phyloP scores from a whole-genome alignment of 768 basidiomycete species.

The Dacryopinax primogenitus region DNA sequence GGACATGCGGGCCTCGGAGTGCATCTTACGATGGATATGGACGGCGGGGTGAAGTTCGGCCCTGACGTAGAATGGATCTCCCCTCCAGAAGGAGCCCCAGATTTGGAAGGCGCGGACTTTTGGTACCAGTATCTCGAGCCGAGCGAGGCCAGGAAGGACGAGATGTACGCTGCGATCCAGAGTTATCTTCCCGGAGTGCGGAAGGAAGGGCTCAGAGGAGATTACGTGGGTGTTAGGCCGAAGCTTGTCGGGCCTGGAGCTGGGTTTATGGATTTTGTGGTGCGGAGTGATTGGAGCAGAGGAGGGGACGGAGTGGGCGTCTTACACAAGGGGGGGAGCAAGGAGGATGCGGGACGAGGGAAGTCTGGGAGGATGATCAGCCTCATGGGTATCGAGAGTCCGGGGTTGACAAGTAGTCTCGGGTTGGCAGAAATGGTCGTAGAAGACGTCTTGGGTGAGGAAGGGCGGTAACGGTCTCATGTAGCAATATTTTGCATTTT shows the following conservation, averaged over 20 bases:
- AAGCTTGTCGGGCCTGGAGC: conserved; percentile 63
- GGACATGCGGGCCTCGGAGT: conserved; percentile 79
- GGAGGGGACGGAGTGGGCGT: neutral
- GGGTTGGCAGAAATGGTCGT: conserved; percentile 78
- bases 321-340: neutral
- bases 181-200: conserved; percentile 56
- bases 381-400: conserved; percentile 81
- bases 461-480: neutral
- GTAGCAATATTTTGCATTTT: neutral
- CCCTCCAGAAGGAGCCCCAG: conserved; percentile 24
- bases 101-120: conserved; percentile 47
- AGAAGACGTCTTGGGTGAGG: conserved; percentile 26
- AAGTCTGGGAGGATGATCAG: conserved; percentile 49
- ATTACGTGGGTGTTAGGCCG: conserved; percentile 77
- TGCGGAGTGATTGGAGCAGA: conserved; percentile 31
- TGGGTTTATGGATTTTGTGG: conserved; percentile 75
- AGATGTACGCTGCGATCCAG: conserved; percentile 62
- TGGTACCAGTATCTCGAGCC: conserved; percentile 59
- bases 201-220: conserved; percentile 52
- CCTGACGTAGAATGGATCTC: conserved; percentile 84
- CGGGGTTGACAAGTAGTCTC: conserved; percentile 76
- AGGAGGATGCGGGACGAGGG: conserved; percentile 7
- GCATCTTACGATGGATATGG: conserved; percentile 77
- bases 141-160: conserved; percentile 37
- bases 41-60: conserved; percentile 77